phyloP scores from a whole-genome alignment of 2,329 filamentous ascomycete genomes.

The Alternaria novae-zelandiae region DNA sequence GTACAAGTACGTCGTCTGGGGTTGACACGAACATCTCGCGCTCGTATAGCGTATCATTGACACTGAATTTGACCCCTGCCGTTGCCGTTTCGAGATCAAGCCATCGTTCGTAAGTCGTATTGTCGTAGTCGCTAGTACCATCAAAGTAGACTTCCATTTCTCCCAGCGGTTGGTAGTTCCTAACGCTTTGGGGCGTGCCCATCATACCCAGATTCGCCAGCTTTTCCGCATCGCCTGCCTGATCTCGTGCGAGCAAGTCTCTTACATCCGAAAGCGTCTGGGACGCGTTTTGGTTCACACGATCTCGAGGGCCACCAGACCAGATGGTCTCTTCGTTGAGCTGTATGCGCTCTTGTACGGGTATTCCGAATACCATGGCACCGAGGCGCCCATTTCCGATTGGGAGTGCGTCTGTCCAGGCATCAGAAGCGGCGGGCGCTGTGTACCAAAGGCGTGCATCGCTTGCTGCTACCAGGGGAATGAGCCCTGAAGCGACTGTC shows the following conservation, averaged over 20 bases:
- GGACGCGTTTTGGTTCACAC: slow-evolving; percentile 29
- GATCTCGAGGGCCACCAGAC: slow-evolving; percentile 47
- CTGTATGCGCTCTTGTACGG: slow-evolving; percentile 52
- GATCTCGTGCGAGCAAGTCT: neutral
- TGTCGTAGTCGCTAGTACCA: neutral
- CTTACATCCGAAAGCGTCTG: slow-evolving; percentile 5
- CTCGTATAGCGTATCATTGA: slow-evolving; percentile 4
- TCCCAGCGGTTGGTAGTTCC: slow-evolving; percentile 6
- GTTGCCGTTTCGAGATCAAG: neutral
- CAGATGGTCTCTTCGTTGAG: slow-evolving; percentile 56
- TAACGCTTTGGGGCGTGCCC: slow-evolving; percentile 3
- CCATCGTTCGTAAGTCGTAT: slow-evolving; percentile 2
- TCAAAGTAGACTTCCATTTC: slow-evolving; percentile 8
- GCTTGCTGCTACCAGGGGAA: neutral
- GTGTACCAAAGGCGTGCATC: slow-evolving; percentile 9
- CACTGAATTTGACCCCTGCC: neutral
- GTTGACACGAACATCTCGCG: slow-evolving; percentile 7
- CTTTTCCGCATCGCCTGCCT: slow-evolving; percentile 3
- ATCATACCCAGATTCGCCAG: slow-evolving; percentile 10
- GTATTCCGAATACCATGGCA: slow-evolving; percentile 56
- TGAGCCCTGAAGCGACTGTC: neutral
- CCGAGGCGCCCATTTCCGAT: slow-evolving; percentile 59
- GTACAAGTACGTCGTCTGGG: slow-evolving; percentile 18
- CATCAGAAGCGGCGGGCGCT: neutral
- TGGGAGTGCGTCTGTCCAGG: slow-evolving; percentile 53